Base-by-base conservation (phyloP, 2,329 filamentous ascomycete genomes). In the Ilyonectria mors-panacis region DNA sequence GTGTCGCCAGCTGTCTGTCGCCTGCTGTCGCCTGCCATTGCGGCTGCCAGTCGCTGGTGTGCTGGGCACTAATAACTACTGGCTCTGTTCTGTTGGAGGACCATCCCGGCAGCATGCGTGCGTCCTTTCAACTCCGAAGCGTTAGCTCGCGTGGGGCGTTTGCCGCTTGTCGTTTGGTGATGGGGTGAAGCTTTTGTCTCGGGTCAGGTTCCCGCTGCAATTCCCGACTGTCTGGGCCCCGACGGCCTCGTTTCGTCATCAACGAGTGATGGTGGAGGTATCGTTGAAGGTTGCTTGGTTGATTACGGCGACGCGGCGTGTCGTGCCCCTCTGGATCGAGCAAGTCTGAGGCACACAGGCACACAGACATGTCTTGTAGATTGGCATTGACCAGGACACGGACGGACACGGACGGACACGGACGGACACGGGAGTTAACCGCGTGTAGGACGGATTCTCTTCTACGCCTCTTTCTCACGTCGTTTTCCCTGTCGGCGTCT, bases 141-240 rank as follows among this genome's bases (percentile, higher is more conserved):
- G 21, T 39, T 51, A 37, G 57, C 21, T 33, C 12, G 35, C 33
- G 19, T 55, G 63, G 63, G 42, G 17, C 63, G 28, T 50, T 26
- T 53, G 28, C 10, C n/a, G 48, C 48, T 53, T 35, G 48, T 35
- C 23, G 42, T 45, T 54, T 56, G 44, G 15, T n/a, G 26, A 57
- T 45, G 37, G 44, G 63, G 39, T 57, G 53, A 57, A 45, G 61
- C 62, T 50, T 54, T 60, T 47, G 35, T 35, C 48, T 65, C 58
- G 64, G 65, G 56, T 56, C 60, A 39, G 59, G 39, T 57, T 72
- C 62, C 62, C 54, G 68, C 57, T 65, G 67, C 47, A 51, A 57
- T 62, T 66, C 60, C 66, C 70, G 67, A 65, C 62, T 60, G 56
- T 59, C 37, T 70, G 72, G 72, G 21, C 50, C 53, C 47, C 58